Percentiles rank a stretch among this genome's conserved stretches.
Evolutionary conservation across 116 monocot genomes (phyloP).

Genomic region (Zostera marina): DNA sequence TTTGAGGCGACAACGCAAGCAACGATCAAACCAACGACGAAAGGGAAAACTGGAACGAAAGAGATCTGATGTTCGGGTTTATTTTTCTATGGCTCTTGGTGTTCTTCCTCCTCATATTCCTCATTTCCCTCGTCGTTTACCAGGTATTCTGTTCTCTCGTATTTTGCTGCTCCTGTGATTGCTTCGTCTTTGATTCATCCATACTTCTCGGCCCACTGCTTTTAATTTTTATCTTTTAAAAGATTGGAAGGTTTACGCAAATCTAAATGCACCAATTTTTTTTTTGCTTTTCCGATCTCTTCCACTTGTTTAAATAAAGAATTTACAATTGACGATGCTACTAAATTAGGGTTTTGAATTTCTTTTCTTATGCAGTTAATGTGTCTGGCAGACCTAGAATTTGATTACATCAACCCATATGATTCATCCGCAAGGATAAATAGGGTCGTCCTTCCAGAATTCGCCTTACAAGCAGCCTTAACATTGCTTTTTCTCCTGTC

Average conservation of each 20-base stretch:
- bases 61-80: not conserved
- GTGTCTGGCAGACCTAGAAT: conserved; percentile 83
- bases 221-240: no score
- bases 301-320: not conserved
- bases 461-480: conserved; percentile 46
- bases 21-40: not conserved
- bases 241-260: no score
- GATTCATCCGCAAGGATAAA: conserved; percentile 78
- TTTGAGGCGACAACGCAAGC: no score
- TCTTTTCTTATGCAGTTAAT: conserved; percentile 50
- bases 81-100: not conserved
- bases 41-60: not conserved
- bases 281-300: no score
- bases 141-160: not conserved
- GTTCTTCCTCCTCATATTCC: conserved; percentile 3
- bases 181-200: not conserved
- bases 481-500: conserved; percentile 50
- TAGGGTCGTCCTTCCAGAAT: conserved; percentile 53
- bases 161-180: not conserved
- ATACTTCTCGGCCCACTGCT: not conserved
- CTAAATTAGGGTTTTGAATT: not conserved
- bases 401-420: conserved; percentile 83
- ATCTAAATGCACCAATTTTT: no score
- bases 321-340: not conserved
- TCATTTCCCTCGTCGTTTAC: conserved; percentile 2